A percentile compares a stretch with the other conserved stretches of the same genome.
Conservation (phyloP, 768 basidiomycete genomes). For the Leccinum subtestaceum region DNA sequence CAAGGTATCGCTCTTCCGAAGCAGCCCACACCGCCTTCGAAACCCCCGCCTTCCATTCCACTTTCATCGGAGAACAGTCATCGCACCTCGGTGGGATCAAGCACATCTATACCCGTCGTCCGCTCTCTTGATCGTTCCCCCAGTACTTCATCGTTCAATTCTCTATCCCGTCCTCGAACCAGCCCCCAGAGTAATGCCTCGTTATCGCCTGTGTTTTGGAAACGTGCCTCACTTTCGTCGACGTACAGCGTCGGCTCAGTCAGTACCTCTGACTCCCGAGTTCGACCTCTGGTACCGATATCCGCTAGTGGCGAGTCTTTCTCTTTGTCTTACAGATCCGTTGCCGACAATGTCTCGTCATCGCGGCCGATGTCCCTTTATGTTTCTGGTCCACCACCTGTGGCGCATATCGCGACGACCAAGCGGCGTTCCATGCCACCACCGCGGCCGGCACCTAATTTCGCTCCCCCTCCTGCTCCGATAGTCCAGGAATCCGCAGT, state of each 20-base stretch:
- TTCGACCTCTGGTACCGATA: constrained; percentile 9
- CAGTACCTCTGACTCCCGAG: constrained; percentile 42
- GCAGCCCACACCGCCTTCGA: constrained; percentile 54
- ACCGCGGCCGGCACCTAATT: constrained; percentile 68
- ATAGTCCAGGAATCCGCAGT: constrained; percentile 19
- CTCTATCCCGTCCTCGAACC: constrained; percentile 22
- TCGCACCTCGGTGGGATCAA: constrained; percentile 25
- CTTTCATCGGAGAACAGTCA: constrained; percentile 21
- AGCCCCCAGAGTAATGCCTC: constrained; percentile 46
- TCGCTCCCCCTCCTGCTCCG: constrained; percentile 69
- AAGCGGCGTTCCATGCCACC: constrained; percentile 69
- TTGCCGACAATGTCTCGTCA: constrained; percentile 2
- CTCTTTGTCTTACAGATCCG: constrained; percentile 12
- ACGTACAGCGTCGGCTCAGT: constrained; percentile 42
- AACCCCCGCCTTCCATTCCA: constrained; percentile 53
- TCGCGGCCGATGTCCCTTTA: constrained; percentile 25
- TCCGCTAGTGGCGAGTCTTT: constrained; percentile 7
- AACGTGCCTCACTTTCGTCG: constrained; percentile 52
- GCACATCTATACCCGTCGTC: constrained; percentile 29
- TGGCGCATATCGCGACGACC: constrained; percentile 25
- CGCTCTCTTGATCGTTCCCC: constrained; percentile 33
- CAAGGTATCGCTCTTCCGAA: constrained; percentile 48
- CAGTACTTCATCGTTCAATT: constrained; percentile 39
- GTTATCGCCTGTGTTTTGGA: constrained; percentile 49
- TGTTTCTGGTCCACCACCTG: constrained; percentile 10